Conservation (phyloP, 2,329 filamentous ascomycete genomes). For the Pyricularia sp. region DNA sequence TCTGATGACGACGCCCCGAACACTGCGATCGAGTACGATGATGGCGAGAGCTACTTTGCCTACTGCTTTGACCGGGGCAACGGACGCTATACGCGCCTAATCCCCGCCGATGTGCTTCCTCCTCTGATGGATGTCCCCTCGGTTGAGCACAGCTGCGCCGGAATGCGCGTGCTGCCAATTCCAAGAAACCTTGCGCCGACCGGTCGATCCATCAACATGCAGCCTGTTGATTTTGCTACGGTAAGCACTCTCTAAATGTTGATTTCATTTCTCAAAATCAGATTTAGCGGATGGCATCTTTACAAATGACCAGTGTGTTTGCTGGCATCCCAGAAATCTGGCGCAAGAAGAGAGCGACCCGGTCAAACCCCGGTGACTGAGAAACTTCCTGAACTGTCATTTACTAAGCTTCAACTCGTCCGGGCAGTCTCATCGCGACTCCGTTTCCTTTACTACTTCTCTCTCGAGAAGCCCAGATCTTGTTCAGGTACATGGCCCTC, state of each 20-base stretch:
- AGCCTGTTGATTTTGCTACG: not conserved
- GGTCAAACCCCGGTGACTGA: not conserved
- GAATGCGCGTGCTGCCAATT: constrained; percentile 38
- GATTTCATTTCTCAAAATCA: not conserved
- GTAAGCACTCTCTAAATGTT: not conserved
- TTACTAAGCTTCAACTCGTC: not conserved
- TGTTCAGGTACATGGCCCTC: not conserved
- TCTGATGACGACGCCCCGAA: not conserved
- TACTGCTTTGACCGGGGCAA: constrained; percentile 47
- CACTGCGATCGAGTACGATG: not conserved
- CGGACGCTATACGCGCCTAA: constrained; percentile 42
- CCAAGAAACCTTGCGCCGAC: constrained; percentile 16
- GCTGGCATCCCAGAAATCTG: not conserved
- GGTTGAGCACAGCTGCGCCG: constrained; percentile 24
- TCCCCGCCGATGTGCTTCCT: constrained; percentile 45
- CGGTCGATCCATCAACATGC: not conserved
- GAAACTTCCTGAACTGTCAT: not conserved
- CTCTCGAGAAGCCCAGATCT: not conserved
- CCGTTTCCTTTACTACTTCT: not conserved
- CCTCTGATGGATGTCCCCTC: constrained; percentile 32
- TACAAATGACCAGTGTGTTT: not conserved
- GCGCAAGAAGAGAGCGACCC: not conserved
- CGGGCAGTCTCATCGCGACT: not conserved
- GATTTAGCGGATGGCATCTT: not conserved
- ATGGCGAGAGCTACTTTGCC: not conserved